Evolutionary conservation across 2,329 filamentous ascomycete species (phyloP), one percentile per base, ranked within the genome.

Genomic region (Botrytis porri): DNA sequence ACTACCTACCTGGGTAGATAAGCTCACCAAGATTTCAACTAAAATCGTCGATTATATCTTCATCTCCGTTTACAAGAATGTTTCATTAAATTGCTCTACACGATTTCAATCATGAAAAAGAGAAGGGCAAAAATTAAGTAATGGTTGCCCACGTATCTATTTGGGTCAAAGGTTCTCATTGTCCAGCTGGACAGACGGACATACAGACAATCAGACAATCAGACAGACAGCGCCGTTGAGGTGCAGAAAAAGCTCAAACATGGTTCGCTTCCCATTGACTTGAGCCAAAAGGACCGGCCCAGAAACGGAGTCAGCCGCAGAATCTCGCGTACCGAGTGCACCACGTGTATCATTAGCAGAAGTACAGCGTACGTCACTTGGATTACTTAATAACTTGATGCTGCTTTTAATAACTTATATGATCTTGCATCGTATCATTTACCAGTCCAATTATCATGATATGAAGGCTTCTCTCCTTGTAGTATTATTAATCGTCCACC

Each of bases 281-380:
- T 54, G 51, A 18, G 51, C 51, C 51, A 54, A 54, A 62, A n/a
- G 37, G 61, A 41, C 61, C 61, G 37, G 37, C 39, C 61, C 61
- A 63, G 61, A 63, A 63, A 39, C 22, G 25, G 61, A 63, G 37
- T 43, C 37, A 63, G 61, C 61, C 61, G 37, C 61, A 63, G 48
- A 39, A 12, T 43, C 14, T 57, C n/a, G 61, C 61, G 25, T 41
- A 63, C 60, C 60, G 60, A 63, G 60, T 43, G 61, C 41, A 64
- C 39, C 61, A 64, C 61, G 61, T 64, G 61, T 63, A n/a, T 25
- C 4, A 22, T 12, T 61, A 61, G 32, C 59, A 54, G 48, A 25
- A 54, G 25, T 20, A 63, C 25, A 16, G 20, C 4, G 20, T 64
- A 64, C 61, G 39, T 64, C 61, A 64, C 61, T 64, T 32, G 61